Base-by-base conservation (phyloP, 164 flowering plant species). In the Stephania yunnanensis region DNA sequence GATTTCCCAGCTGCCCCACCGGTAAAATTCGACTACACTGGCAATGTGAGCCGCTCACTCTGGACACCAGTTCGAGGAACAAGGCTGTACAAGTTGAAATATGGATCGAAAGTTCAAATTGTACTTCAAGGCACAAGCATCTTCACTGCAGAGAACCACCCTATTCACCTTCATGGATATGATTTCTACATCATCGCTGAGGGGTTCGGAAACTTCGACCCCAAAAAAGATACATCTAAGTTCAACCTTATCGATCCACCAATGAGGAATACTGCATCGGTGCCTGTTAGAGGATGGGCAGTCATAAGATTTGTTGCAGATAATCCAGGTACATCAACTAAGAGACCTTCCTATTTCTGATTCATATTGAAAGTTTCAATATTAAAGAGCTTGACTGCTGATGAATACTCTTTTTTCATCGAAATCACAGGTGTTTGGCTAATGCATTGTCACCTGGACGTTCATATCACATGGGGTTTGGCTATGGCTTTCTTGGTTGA, bases 211-310 rank as follows among this genome's bases (percentile, higher is more conserved):
- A 92, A 92, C 69, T 91, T 89, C 84, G 79, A 91, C 52, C 78
- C 92, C 5, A 79, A 73, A 20, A 85, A 67, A 0, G 97, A 92
- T 78, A 74, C 87, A 0, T 19, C 86, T 2, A 92, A 91, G 46
- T 89, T 92, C 74, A 92, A 92, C 77, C 92, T 90, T 8, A 86
- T 86, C 20, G 95, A 92, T 77, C 97, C 97, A 13, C 97, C 95
- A 10, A 8, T 87, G 76, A 80, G 95, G 76, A 92, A 92, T 74
- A 92, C 97, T 0, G 93, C 82, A 31, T 87, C 84, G 8, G 90
- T 92, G 7, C 93, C 93, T 29, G 88, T 85, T 11, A 85, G 87
- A 58, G 97, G 97, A 29, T 92, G 97, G 97, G 83, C 92, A 4
- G 97, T 89, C 72, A 89, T 92, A 55, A 78, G 94, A 81, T 92